Evolutionary conservation across 805 yeast genomes (phyloP), one percentile per base, ranked within the genome.

Genomic region (Naumovozyma dairenensis): DNA sequence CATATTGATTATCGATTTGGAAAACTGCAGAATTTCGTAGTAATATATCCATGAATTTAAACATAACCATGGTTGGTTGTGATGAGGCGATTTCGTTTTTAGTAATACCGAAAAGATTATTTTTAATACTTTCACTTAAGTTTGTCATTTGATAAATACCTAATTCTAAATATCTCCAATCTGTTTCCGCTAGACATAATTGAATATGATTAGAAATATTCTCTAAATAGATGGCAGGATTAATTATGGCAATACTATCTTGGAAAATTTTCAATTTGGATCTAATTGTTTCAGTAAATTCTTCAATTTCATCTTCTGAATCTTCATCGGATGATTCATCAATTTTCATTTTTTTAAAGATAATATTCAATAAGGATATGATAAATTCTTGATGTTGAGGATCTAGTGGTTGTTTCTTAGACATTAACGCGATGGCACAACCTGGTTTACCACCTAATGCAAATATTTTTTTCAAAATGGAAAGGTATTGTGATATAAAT

Each of bases 151-250:
- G 93, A 53, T 68, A 86, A 33, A 92, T 63, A 3, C 95, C 96
- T 42, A 92, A 67, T 58, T 92, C 99, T 25, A 84, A 66, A 18
- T 71, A 73, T 53, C 85, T 73, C 97, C 97, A 87, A 43, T 77
- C 74, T 6, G 43, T 45, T 16, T 48, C 45, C 2, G 39, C 51
- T 52, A 48, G 65, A 60, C 33, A 71, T 45, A 14, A 71, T 62
- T 44, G 66, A 58, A 47, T 74, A 30, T 83, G 71, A n/a, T 61
- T 55, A 3, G 81, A 70, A 21, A 80, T 60, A 19, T 69, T 72
- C 21, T 75, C 76, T 26, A 78, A 49, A 52, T 71, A 82, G 33
- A 84, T 58, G 17, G 70, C 71, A 19, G 81, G 77, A 39, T 69
- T 71, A 30, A 74, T 70, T 5, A 67, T 53, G 5, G 76, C 77